phyloP scores from a whole-genome alignment of 2,329 filamentous ascomycete species.

The Sclerotinia minor region DNA sequence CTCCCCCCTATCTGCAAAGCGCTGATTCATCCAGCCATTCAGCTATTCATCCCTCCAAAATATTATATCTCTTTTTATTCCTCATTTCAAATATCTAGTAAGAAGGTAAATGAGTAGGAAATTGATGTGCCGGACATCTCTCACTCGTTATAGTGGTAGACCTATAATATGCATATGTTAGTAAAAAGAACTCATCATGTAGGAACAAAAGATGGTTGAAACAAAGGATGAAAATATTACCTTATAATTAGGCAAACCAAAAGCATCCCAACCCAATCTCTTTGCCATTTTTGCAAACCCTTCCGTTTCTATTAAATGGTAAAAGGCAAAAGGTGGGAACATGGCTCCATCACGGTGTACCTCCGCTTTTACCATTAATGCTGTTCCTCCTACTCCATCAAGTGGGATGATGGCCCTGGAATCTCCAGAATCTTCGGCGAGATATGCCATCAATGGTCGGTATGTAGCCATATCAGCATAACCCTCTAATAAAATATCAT shows the following conservation, averaged over 20 bases:
- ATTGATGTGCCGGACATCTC: constrained; percentile 24
- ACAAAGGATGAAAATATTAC: constrained; percentile 48
- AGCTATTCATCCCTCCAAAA: constrained; percentile 7
- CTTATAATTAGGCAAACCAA: constrained; percentile 94
- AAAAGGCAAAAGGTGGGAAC: constrained; percentile 96
- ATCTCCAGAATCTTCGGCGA: constrained; percentile 61
- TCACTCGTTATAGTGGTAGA: constrained; percentile 89
- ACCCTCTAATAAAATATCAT: constrained; percentile 91
- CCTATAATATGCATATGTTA: constrained; percentile 49
- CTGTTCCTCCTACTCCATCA: constrained; percentile 92
- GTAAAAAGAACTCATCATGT: neutral
- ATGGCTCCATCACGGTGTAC: constrained; percentile 97
- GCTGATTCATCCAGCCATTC: neutral
- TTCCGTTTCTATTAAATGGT: constrained; percentile 95
- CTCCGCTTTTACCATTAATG: constrained; percentile 90
- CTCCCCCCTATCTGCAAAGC: neutral
- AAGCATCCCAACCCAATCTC: constrained; percentile 80
- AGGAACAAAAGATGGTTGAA: neutral
- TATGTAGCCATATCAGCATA: constrained; percentile 94
- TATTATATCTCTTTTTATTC: constrained; percentile 14
- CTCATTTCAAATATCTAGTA: constrained; percentile 22
- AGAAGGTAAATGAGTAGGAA: constrained; percentile 22
- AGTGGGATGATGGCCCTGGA: constrained; percentile 66
- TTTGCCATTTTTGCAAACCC: constrained; percentile 97
- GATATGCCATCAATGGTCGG: constrained; percentile 84